Evolutionary conservation across 2,329 filamentous ascomycete genomes (phyloP), one percentile per base, ranked within the genome.

Genomic region (Ophiostoma ulmi): DNA sequence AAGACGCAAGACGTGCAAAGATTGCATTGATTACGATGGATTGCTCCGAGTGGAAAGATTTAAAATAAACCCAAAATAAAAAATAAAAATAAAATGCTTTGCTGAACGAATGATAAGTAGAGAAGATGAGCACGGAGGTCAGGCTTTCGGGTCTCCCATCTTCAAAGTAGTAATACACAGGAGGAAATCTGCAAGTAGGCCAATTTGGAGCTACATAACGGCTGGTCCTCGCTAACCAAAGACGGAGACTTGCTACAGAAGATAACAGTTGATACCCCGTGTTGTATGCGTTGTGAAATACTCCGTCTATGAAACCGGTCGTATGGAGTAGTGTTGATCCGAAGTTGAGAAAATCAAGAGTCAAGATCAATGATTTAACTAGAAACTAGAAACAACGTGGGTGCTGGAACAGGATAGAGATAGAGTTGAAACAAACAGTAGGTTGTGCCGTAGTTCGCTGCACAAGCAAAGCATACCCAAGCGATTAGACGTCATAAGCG

Each of bases 1-100:
- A 58, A 26, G 52, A 58, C 52, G 11, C n/a, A 58, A 26, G 52
- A 58, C n/a, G n/a, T 58, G 52, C 52, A n/a, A 26, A 58, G n/a
- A 58, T 10, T 22, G 52, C 52, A 58, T 58, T 58, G 52, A 58
- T 58, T n/a, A 17, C 52, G 20, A 11, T 58, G 7, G 8, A 26
- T 58, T 58, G 48, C n/a, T 55, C 48, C 48, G 48, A 58, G 48
- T 31, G 31, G 3, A 31, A 31, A 31, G 31, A 31, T 31, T 31
- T 31, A 31, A 20, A 48, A 39, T 39, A 39, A 1, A 17, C 2
- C 14, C 8, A 1, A 48, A 48, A 48, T n/a, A 48, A 2, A 11
- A 11, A 39, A 2, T 10, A 39, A 39, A 39, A 39, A 11, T 38
- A 38, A 38, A 38, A 38, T 8, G 10, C 8, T 39, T 48, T 48